phyloP scores from a whole-genome alignment of 179 eudicot genomes.

The Beta lomatogona region DNA sequence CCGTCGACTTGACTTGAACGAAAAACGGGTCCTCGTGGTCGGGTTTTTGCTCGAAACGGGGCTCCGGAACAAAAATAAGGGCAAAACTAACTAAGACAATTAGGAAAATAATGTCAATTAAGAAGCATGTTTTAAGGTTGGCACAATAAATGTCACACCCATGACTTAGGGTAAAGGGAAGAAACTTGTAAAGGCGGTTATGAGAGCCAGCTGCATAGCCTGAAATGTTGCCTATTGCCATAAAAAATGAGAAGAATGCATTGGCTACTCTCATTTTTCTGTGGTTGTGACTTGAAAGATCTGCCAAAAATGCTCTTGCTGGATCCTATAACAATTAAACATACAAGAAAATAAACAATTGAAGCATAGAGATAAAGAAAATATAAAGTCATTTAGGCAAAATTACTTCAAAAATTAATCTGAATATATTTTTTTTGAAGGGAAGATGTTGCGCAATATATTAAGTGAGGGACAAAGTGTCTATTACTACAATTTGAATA shows the following conservation, averaged over 20 bases:
- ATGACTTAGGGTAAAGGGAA: slow-evolving; percentile 35
- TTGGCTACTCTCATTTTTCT: slow-evolving; percentile 44
- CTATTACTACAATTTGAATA: too few relatives aligned
- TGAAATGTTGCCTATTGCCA: slow-evolving; percentile 44
- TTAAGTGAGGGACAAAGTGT: too few relatives aligned
- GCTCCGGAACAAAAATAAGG: slow-evolving; percentile 24
- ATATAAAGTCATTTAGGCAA: too few relatives aligned
- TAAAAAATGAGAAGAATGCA: slow-evolving; percentile 50
- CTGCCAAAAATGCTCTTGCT: slow-evolving; percentile 45
- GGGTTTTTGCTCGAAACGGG: not conserved
- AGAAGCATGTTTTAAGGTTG: slow-evolving; percentile 48
- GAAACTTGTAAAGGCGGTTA: slow-evolving; percentile 19
- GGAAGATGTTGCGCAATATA: too few relatives aligned
- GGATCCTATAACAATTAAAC: slow-evolving; percentile 32
- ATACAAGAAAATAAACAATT: too few relatives aligned
- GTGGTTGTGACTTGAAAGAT: slow-evolving; percentile 37
- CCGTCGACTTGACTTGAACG: slow-evolving; percentile 31
- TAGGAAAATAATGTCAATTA: slow-evolving; percentile 37
- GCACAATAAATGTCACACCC: slow-evolving; percentile 47
- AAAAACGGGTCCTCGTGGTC: slow-evolving; percentile 29
- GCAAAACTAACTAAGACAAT: slow-evolving; percentile 27
- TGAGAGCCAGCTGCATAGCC: slow-evolving; percentile 48
- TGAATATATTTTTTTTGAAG: too few relatives aligned
- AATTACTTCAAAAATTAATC: too few relatives aligned
- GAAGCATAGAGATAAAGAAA: too few relatives aligned